Conservation (phyloP, 2,329 filamentous ascomycete species). For the Emmonsiellopsis sp. region DNA sequence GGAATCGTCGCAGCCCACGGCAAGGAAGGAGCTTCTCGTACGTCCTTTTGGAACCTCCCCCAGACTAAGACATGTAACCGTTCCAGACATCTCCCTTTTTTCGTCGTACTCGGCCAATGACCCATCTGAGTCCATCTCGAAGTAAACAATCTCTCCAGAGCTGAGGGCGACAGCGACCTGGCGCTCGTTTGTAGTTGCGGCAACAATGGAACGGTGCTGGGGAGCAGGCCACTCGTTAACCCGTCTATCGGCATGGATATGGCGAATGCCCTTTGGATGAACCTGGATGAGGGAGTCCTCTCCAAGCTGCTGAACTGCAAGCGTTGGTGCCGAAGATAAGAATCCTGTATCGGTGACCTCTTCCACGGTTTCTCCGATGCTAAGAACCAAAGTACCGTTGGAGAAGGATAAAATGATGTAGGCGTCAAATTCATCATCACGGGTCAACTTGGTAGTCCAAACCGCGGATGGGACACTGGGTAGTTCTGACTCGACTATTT, state of each 20-base stretch:
- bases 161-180: conserved; percentile 92
- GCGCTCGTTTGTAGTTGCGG: conserved; percentile 83
- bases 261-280: conserved; percentile 90
- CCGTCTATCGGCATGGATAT: conserved; percentile 66
- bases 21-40: conserved; percentile 80
- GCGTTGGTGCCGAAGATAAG: conserved; percentile 74
- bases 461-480: conserved; percentile 83
- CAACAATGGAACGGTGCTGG: conserved; percentile 88
- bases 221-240: conserved; percentile 92
- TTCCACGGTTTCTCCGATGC: conserved; percentile 93
- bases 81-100: conserved; percentile 88
- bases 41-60: conserved; percentile 88
- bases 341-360: conserved; percentile 93
- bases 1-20: conserved; percentile 93
- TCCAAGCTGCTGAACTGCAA: conserved; percentile 88
- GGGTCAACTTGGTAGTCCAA: conserved; percentile 86
- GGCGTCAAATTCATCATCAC: conserved; percentile 75
- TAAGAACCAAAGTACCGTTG: conserved; percentile 82
- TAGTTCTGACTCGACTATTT: conserved; percentile 89
- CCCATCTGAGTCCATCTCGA: conserved; percentile 91
- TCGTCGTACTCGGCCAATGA: conserved; percentile 90
- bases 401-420: conserved; percentile 94
- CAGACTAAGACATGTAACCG: conserved; percentile 88
- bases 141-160: conserved; percentile 94
- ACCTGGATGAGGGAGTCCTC: conserved; percentile 90